phyloP scores from a whole-genome alignment of 805 yeast genomes.

The Pichia deserticola region DNA sequence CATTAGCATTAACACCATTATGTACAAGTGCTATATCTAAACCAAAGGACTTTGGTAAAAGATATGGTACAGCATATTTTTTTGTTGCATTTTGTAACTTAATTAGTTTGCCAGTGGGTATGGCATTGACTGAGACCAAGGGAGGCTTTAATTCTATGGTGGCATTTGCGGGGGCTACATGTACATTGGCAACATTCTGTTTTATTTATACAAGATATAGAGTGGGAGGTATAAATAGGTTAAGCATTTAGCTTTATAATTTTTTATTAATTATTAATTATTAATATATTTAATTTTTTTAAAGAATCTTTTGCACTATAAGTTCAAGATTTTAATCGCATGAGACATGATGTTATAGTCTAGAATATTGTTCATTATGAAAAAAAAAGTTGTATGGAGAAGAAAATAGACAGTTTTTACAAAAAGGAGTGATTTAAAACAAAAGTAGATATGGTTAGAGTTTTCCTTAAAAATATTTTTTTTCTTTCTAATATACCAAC shows the following conservation, averaged over 20 bases:
- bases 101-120: constrained; percentile 41
- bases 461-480: no score
- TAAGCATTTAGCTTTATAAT: not conserved
- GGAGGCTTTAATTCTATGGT: constrained; percentile 27
- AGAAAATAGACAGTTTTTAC: no score
- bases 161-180: constrained; percentile 26
- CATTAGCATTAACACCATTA: constrained; percentile 58
- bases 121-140: constrained; percentile 23
- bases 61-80: constrained; percentile 63
- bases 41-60: constrained; percentile 57
- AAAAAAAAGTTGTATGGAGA: no score
- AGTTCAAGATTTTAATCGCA: no score
- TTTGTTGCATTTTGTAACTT: constrained; percentile 37
- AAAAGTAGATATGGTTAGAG: no score
- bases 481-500: no score
- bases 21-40: constrained; percentile 62
- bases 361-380: no score
- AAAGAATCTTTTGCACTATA: no score
- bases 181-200: constrained; percentile 17
- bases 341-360: no score
- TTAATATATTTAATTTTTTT: no score
- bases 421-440: no score
- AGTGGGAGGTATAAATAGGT: constrained; percentile 17
- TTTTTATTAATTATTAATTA: not conserved
- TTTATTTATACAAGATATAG: constrained; percentile 17